phyloP scores from a whole-genome alignment of 768 basidiomycete species.

The Mycena vulgaris region DNA sequence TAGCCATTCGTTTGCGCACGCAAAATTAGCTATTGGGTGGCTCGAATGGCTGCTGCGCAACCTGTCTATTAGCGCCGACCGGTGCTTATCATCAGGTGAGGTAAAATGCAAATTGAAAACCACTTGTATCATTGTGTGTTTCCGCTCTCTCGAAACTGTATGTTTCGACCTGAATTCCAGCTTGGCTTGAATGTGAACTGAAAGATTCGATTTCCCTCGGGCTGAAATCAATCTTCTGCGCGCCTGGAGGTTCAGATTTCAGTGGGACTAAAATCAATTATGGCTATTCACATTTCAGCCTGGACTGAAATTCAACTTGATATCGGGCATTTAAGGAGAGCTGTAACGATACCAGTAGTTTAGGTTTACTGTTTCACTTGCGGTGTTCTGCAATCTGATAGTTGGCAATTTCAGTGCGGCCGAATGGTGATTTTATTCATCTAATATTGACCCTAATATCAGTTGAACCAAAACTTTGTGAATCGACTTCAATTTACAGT shows the following conservation, averaged over 20 bases:
- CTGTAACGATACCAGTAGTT: background rate
- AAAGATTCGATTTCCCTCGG: constrained; percentile 1
- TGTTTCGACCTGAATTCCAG: background rate
- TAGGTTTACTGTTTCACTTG: background rate
- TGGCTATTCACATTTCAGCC: constrained; percentile 1
- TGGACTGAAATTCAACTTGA: background rate
- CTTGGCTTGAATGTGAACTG: background rate
- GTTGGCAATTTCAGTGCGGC: background rate
- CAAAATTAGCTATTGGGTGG: no score
- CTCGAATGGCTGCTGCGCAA: no score
- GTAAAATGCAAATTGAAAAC: no score
- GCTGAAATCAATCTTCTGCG: background rate
- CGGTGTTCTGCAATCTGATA: background rate
- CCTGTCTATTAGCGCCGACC: no score
- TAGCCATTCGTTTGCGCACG: no score
- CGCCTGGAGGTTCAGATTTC: background rate
- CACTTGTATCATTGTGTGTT: background rate
- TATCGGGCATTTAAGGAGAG: constrained; percentile 1
- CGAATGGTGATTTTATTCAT: background rate
- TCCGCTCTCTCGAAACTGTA: background rate
- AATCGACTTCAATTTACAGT: no score
- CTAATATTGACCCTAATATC: background rate
- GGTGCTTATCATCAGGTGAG: no score
- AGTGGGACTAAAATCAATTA: no score
- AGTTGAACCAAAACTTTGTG: no score